Base-by-base conservation (phyloP, 2,329 filamentous ascomycete species). In the Beauveria brongniartii region DNA sequence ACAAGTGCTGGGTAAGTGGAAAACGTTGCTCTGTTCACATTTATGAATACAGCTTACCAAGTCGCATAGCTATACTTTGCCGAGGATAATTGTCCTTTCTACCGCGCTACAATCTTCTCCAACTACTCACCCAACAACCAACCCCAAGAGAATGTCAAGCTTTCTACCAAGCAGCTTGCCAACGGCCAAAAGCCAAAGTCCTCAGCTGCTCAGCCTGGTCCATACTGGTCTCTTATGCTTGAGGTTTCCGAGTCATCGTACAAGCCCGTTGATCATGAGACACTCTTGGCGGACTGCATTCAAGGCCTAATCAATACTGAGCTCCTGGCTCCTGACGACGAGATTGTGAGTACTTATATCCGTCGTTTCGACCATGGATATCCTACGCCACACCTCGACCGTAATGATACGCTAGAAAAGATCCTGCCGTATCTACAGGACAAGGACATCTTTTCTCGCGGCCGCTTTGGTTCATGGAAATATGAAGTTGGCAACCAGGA, bases 61-160 rank as follows among this genome's bases (percentile, higher is more conserved):
- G 14, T 41, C 16, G 34, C 16, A 55, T 44, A 86, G 86, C 82
- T 96, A 63, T 96, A 96, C 84, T 96, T 96, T 85, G 91, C 91
- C 64, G 92, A 96, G 75, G 87, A 94, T 75, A 87, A 96, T 82
- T 95, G 90, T 81, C 91, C 91, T 70, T 96, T 96, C 82, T 96
- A 96, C 82, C 89, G 92, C 68, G 92, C 92, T 69, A 96, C 92
- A 69, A 96, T 96, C 78, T 96, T 96, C 85, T 96, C 91, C 75
- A 96, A 96, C 83, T 96, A 96, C 83, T 96, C 92, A 22, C 92
- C 91, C 53, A 85, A 92, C 83, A 96, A 96, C 81, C 92, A 96
- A 78, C 92, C 92, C 24, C 79, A 87, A 62, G 80, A 84, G 61
- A 85, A 86, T 63, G 86, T 83, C 71, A 91, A 92, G 80, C 84